A percentile compares a stretch with the other conserved stretches of the same genome.
Conservation (phyloP, 1,139 yeast species). For the Candida tetrigidarum region DNA sequence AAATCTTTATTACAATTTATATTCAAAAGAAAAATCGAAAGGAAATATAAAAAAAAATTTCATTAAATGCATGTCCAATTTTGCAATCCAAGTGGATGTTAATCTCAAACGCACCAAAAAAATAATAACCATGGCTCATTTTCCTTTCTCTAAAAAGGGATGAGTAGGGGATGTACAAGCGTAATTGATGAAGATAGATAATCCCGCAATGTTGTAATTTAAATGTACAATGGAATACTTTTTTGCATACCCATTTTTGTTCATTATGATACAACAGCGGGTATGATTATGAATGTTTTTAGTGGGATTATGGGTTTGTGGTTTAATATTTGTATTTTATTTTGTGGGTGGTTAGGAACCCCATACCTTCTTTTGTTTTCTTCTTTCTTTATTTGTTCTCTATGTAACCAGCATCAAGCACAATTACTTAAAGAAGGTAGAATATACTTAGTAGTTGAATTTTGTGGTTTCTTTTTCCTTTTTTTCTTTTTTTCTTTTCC, state of each 20-base stretch:
- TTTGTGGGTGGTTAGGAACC: no score
- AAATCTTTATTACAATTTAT: slow-evolving; percentile 3
- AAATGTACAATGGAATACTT: slow-evolving; percentile 1
- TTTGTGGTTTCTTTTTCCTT: no score
- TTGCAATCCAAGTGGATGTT: slow-evolving; percentile 1
- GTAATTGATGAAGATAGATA: slow-evolving; percentile 4
- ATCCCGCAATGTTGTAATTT: slow-evolving; percentile 3
- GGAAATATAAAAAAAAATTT: no score
- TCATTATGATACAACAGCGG: neutral
- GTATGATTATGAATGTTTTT: neutral
- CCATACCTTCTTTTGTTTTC: no score
- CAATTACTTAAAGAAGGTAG: slow-evolving; percentile 1
- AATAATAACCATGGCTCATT: neutral
- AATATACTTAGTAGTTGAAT: no score
- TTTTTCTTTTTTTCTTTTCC: no score
- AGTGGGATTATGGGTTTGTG: neutral
- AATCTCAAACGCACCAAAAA: neutral
- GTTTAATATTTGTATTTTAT: neutral
- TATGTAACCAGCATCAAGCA: slow-evolving; percentile 5
- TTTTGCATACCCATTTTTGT: neutral
- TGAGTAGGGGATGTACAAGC: neutral
- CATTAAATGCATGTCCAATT: neutral
- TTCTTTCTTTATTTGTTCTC: neutral
- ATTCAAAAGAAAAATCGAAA: no score
- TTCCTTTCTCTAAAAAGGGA: no score